Conservation (phyloP, 2,329 filamentous ascomycete genomes). For the Ascochyta fabae region DNA sequence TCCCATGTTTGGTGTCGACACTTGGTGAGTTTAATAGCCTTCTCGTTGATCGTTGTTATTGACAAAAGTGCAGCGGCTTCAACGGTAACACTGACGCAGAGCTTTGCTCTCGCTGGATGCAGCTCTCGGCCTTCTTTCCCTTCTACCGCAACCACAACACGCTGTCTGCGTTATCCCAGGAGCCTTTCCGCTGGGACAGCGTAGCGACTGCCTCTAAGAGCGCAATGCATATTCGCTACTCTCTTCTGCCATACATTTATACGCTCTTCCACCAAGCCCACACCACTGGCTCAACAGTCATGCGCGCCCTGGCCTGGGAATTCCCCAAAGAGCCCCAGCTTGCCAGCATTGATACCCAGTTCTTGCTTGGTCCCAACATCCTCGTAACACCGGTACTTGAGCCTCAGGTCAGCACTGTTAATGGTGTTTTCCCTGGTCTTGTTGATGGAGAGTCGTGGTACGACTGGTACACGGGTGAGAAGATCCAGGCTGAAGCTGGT, state of each 20-base stretch:
- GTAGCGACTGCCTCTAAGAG: conserved; percentile 69
- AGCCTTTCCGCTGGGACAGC: conserved; percentile 73
- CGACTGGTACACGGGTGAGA: conserved; percentile 76
- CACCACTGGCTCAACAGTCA: conserved; percentile 70
- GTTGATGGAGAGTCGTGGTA: conserved; percentile 71
- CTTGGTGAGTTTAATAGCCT: conserved; percentile 51
- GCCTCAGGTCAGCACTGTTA: conserved; percentile 66
- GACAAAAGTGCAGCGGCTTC: conserved; percentile 60
- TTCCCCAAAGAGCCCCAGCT: conserved; percentile 74
- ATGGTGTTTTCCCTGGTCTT: conserved; percentile 73
- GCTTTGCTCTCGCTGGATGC: conserved; percentile 77
- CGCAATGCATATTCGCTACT: conserved; percentile 75
- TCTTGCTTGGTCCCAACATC: conserved; percentile 71
- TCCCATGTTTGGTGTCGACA: conserved; percentile 71
- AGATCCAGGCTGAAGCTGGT: conserved; percentile 59
- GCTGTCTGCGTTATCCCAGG: conserved; percentile 67
- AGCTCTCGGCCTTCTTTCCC: conserved; percentile 75
- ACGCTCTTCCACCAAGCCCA: conserved; percentile 73
- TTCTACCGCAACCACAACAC: conserved; percentile 81
- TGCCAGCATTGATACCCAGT: conserved; percentile 71
- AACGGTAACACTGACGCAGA: conserved; percentile 70
- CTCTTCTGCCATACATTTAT: conserved; percentile 77
- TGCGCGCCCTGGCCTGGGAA: conserved; percentile 77
- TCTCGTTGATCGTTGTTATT: not conserved
- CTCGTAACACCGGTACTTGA: conserved; percentile 72